Evolutionary conservation across 108 stramenopile genomes (phyloP), one percentile per base, ranked within the genome.

Genomic region (Ochromonas danica): DNA sequence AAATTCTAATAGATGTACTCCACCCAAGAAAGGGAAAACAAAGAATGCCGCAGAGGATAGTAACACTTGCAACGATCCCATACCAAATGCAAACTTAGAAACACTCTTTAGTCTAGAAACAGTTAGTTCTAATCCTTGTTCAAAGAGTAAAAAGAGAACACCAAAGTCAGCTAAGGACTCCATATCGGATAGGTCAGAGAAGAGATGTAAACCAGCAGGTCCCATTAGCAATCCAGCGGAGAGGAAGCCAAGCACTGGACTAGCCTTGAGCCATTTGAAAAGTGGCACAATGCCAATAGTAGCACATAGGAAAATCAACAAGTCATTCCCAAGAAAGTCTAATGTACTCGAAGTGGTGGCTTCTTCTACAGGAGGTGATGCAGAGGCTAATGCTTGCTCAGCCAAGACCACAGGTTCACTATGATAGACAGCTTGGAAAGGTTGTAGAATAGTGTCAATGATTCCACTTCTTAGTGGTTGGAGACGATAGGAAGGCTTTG

Each of bases 101-200:
- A 85, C 79, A 17, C 62, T 79, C 62, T 84, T 81, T 17, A 85
- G 33, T 42, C 85, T 36, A 43, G 80, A 79, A 1, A 84, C 43
- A 36, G 82, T 85, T 27, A 91, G 79, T 78, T 84, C 88, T 42
- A 91, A 79, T 0, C 91, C 91, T 79, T 91, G 90, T 40, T 87
- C 86, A 74, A 91, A 91, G 6, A 91, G 78, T 3, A 91, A 77
- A 80, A 91, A 91, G n/a, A 91, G 82, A 65, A 91, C 90, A 17
- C 91, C 91, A 80, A 91, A 91, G 74, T 91, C 91, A 39, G 90
- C 91, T 2, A 91, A 42, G 1, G 71, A 51, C 70, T 87, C 79
- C 38, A 89, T 80, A 61, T 89, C 90, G 42, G 83, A 82, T 77
- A 90, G 89, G 71, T 92, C 90, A 33, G 86, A 71, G 72, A 90